Base-by-base conservation (phyloP, 768 basidiomycete species). In the Lactarius hatsudake region DNA sequence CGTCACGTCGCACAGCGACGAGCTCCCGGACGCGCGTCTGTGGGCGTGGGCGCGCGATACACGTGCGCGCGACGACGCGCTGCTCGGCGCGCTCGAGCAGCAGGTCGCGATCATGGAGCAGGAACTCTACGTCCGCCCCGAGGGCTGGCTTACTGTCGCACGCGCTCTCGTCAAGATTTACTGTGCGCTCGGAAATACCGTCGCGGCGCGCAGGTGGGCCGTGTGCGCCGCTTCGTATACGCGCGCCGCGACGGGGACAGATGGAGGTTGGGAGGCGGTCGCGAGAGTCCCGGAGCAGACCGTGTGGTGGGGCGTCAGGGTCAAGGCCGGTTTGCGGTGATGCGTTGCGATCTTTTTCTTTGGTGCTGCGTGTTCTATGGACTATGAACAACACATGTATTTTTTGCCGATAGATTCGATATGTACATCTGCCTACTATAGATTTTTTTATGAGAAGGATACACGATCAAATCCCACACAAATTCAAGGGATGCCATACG, bases 191-290 rank as follows among this genome's bases (percentile, higher is more conserved):
- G 55, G 64, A 0, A 45, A 69, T 3, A 38, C 55, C n/a, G 64
- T 57, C 15, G 54, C 45, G 15, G 68, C 59, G 42, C 53, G 54
- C 10, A 61, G 20, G 54, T 69, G 63, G 63, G 68, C 64, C 20
- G 54, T 60, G 20, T 61, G 64, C 28, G 68, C 68, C n/a, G 64
- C 60, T 15, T 61, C 64, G 56, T 57, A 60, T 30, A 30, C 59
- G 36, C 57, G 58, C 32, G 68, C 64, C 1, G 64, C 55, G 20
- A 69, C 64, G 20, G 67, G 67, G 36, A 48, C 51, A 7, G 68
- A 65, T 17, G 64, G 68, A 12, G 68, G 60, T 12, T 69, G 64
- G 68, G 68, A 56, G 20, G 68, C 59, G 10, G 68, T 65, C 10
- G 63, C 64, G 59, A 55, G 59, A 20, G 45, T 55, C 6, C 68